Evolutionary conservation across 2,329 filamentous ascomycete species (phyloP).

Genomic region (Aureobasidium leucospermi): DNA sequence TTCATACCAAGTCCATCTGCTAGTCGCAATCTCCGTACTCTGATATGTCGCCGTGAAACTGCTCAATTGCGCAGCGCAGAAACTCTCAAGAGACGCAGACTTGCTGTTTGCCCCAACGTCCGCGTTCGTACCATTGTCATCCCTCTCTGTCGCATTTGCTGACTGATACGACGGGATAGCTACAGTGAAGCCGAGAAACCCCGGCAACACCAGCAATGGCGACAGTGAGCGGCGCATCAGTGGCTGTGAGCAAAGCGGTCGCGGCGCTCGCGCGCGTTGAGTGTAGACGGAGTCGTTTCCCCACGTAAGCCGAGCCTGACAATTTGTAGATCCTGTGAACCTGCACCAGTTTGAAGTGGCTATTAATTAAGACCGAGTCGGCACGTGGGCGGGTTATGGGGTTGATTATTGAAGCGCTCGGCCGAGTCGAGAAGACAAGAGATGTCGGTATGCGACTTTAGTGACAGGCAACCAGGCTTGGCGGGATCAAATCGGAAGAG

Average conservation of each 20-base stretch:
- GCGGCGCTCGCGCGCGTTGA: conserved; percentile 3
- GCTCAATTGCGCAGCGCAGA: neutral
- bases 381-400: neutral
- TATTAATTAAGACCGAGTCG: neutral
- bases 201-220: conserved; percentile 1
- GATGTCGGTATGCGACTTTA: too few relatives aligned
- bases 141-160: neutral
- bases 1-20: conserved; percentile 16
- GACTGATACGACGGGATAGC: neutral
- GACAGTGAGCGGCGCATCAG: neutral
- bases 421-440: neutral
- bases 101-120: neutral
- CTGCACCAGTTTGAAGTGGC: neutral
- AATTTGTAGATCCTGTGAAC: neutral
- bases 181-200: neutral
- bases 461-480: neutral
- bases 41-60: conserved; percentile 4
- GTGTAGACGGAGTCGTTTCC: neutral
- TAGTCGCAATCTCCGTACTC: conserved; percentile 14
- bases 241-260: neutral
- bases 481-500: neutral
- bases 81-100: neutral
- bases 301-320: neutral
- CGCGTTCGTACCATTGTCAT: neutral
- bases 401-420: neutral